Conservation (phyloP, 2,329 filamentous ascomycete species). For the Achaetomium macrosporum region DNA sequence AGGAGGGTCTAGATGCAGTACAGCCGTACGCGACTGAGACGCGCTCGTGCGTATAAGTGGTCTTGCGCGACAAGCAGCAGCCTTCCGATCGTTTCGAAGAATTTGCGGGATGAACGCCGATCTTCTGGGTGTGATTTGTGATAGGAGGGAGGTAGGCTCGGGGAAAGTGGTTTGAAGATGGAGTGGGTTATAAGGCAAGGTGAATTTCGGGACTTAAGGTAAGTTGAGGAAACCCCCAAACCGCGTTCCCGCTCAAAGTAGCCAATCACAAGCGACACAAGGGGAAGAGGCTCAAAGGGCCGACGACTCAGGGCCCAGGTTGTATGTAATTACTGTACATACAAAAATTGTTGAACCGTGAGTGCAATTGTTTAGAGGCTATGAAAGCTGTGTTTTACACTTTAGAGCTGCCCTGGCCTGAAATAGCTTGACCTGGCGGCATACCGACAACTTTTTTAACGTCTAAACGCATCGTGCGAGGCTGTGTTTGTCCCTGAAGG, state of each 20-base stretch:
- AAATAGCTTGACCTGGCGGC: too few relatives aligned
- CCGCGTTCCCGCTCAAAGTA: constrained; percentile 20
- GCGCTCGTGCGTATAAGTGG: constrained; percentile 34
- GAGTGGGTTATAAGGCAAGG: constrained; percentile 20
- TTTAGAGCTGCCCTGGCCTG: too few relatives aligned
- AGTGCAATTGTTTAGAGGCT: too few relatives aligned
- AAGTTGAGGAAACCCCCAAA: constrained; percentile 25
- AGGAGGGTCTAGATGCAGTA: constrained; percentile 25
- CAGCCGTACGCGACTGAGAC: constrained; percentile 50
- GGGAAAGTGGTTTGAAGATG: constrained; percentile 20
- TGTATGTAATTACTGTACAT: too few relatives aligned
- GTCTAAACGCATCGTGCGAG: too few relatives aligned
- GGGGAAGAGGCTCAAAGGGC: constrained; percentile 18
- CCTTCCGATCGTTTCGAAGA: constrained; percentile 1
- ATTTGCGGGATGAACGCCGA: constrained; percentile 18
- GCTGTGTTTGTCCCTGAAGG: too few relatives aligned
- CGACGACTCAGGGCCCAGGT: constrained; percentile 6
- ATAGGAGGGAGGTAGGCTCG: constrained; percentile 8
- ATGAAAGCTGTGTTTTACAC: too few relatives aligned
- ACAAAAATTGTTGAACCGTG: too few relatives aligned
- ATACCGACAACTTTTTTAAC: too few relatives aligned
- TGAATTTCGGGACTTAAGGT: constrained; percentile 26
- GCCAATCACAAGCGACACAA: constrained; percentile 22
- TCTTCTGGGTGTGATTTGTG: constrained; percentile 19
- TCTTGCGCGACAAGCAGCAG: background rate